A percentile compares a stretch with the other conserved stretches of the same genome.
Evolutionary conservation across 75 land plant genomes (phyloP).

Genomic region (Adiantum capillusveneris): DNA sequence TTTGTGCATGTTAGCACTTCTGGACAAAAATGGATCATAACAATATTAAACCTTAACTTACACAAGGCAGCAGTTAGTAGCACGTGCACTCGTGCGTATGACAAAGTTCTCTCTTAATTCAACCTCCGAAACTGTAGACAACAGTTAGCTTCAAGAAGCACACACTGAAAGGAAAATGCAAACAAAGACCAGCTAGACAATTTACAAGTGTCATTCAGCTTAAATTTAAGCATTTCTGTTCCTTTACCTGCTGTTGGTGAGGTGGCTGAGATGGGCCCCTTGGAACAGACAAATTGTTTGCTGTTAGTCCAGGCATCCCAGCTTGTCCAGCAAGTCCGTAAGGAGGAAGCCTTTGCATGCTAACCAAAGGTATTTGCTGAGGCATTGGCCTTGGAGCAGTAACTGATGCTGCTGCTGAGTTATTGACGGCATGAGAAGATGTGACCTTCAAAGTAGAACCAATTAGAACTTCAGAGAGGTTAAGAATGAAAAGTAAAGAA

Average conservation of each 20-base stretch:
- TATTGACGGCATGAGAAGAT: slow-evolving; percentile 25
- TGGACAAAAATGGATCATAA: too few species aligned
- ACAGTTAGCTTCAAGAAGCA: too few species aligned
- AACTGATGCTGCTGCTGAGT: slow-evolving; percentile 27
- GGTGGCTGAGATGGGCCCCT: slow-evolving; percentile 32
- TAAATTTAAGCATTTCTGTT: too few species aligned
- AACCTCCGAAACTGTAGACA: too few species aligned
- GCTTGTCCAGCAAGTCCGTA: slow-evolving; percentile 44
- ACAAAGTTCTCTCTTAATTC: too few species aligned
- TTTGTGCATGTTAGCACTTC: too few species aligned
- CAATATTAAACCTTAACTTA: too few species aligned
- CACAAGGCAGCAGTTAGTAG: too few species aligned
- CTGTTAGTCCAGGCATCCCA: slow-evolving; percentile 45
- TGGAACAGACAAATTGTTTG: slow-evolving; percentile 50
- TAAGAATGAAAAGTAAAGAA: not conserved
- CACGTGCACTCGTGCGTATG: too few species aligned
- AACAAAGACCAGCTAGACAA: too few species aligned
- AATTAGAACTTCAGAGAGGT: slow-evolving; percentile 1
- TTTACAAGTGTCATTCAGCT: too few species aligned
- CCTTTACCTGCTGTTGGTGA: slow-evolving; percentile 47
- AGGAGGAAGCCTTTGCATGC: slow-evolving; percentile 49
- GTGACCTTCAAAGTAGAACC: slow-evolving; percentile 31
- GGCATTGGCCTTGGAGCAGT: slow-evolving; percentile 40
- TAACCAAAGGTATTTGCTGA: slow-evolving; percentile 21
- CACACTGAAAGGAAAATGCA: too few species aligned